These are phyloP conservation scores for Wickerhamomyces mucosus DNA, from an alignment of 805 yeast genomes.

Conservation along the genomic window DNA sequence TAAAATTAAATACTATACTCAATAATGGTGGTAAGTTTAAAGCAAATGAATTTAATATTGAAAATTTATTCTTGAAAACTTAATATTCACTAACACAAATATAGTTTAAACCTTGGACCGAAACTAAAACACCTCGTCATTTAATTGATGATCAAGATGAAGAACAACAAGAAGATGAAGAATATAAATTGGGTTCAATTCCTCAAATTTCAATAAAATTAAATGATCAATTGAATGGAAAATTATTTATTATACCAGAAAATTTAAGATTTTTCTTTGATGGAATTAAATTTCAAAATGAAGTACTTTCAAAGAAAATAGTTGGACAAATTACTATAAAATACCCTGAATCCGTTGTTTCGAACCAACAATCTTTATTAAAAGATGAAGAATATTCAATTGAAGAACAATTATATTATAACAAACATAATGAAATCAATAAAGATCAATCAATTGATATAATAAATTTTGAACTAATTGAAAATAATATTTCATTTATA, in stretches of 20 bases:
- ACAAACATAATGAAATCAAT: not conserved
- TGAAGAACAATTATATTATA: not conserved
- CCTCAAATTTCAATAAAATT: constrained; percentile 1
- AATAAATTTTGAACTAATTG: too few species aligned
- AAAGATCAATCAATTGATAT: not conserved
- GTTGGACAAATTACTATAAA: too few species aligned
- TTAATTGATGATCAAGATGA: constrained; percentile 34
- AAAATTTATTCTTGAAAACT: not conserved
- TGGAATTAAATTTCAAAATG: too few species aligned
- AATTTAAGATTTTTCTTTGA: constrained; percentile 12
- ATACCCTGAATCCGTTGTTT: too few species aligned
- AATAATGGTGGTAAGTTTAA: constrained; percentile 13
- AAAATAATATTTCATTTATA: not conserved
- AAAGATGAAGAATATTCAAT: not conserved
- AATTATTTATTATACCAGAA: constrained; percentile 8
- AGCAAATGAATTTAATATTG: too few species aligned
- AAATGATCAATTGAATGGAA: constrained; percentile 6
- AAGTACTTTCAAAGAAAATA: too few species aligned
- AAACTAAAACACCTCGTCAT: constrained; percentile 37
- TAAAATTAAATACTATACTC: not conserved
- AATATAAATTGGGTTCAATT: too few species aligned
- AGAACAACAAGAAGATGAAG: too few species aligned
- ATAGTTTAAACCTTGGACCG: constrained; percentile 40
- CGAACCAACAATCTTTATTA: too few species aligned
- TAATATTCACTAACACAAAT: constrained; percentile 1